phyloP scores from a whole-genome alignment of 768 basidiomycete species.

The Floccularia luteovirens region DNA sequence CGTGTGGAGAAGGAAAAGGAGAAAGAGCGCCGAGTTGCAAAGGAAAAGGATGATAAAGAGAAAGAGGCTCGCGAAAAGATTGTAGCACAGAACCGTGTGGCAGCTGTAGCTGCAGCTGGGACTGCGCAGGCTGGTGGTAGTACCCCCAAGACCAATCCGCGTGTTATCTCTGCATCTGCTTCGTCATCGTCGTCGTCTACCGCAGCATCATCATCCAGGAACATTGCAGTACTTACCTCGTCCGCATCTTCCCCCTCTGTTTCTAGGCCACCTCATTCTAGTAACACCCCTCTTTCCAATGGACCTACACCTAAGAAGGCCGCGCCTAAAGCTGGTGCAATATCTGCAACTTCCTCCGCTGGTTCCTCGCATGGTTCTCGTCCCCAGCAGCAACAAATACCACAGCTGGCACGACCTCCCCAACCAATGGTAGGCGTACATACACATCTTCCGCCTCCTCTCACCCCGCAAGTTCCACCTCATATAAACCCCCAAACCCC shows the following conservation, averaged over 20 bases:
- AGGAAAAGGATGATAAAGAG: constrained; percentile 22
- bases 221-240: constrained; percentile 12
- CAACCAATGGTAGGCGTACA: constrained; percentile 21
- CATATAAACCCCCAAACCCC: constrained; percentile 22
- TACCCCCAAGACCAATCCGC: not conserved
- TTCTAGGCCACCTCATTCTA: constrained; percentile 21
- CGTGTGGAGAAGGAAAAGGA: constrained; percentile 24
- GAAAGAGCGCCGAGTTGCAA: constrained; percentile 29
- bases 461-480: constrained; percentile 26
- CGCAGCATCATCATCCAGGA: constrained; percentile 6
- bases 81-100: constrained; percentile 37
- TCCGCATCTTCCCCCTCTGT: constrained; percentile 34
- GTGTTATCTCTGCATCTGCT: constrained; percentile 15
- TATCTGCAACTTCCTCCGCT: constrained; percentile 35
- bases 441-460: constrained; percentile 31
- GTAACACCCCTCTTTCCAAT: constrained; percentile 23
- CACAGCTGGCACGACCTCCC: constrained; percentile 17
- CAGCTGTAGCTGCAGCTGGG: constrained; percentile 21
- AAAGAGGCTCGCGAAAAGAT: constrained; percentile 21
- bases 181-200: constrained; percentile 32
- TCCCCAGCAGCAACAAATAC: constrained; percentile 20
- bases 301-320: constrained; percentile 54
- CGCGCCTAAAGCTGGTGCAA: constrained; percentile 36
- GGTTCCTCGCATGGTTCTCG: constrained; percentile 20
- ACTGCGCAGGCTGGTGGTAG: constrained; percentile 22